Conservation (phyloP, 1,139 yeast genomes). For the Diutina rugosa region DNA sequence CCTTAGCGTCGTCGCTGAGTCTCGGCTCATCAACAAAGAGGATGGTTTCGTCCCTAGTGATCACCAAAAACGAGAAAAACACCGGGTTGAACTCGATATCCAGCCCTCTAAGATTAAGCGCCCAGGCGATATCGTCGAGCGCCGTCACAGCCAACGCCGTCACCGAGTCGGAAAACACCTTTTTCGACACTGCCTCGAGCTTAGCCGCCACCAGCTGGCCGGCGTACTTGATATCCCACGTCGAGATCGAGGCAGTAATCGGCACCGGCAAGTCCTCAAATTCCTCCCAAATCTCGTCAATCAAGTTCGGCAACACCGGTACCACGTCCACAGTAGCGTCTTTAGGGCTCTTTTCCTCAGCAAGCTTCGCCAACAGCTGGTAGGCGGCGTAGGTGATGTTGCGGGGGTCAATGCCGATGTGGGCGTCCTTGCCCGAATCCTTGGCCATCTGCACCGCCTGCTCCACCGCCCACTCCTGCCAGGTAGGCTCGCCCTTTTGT, state of each 20-base stretch:
- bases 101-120: conserved; percentile 74
- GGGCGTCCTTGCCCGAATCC: conserved; percentile 28
- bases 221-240: conserved; percentile 29
- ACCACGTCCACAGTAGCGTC: conserved; percentile 40
- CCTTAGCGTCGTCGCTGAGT: conserved; percentile 18
- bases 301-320: conserved; percentile 55
- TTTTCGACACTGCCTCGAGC: conserved; percentile 26
- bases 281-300: conserved; percentile 63
- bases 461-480: conserved; percentile 77
- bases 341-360: conserved; percentile 13
- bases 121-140: conserved; percentile 88
- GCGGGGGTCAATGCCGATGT: conserved; percentile 30
- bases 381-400: conserved; percentile 40
- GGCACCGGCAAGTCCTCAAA: conserved; percentile 39
- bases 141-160: conserved; percentile 50
- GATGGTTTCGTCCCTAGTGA: conserved; percentile 36
- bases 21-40: conserved; percentile 45
- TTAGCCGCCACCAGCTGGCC: conserved; percentile 37
- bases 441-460: conserved; percentile 44
- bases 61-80: conserved; percentile 66
- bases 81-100: conserved; percentile 88
- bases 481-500: conserved; percentile 54
- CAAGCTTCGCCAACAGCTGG: conserved; percentile 14
- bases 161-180: conserved; percentile 25
- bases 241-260: conserved; percentile 18